phyloP scores from a whole-genome alignment of 2,329 filamentous ascomycete genomes.

The Trichoderma brevicompactum region DNA sequence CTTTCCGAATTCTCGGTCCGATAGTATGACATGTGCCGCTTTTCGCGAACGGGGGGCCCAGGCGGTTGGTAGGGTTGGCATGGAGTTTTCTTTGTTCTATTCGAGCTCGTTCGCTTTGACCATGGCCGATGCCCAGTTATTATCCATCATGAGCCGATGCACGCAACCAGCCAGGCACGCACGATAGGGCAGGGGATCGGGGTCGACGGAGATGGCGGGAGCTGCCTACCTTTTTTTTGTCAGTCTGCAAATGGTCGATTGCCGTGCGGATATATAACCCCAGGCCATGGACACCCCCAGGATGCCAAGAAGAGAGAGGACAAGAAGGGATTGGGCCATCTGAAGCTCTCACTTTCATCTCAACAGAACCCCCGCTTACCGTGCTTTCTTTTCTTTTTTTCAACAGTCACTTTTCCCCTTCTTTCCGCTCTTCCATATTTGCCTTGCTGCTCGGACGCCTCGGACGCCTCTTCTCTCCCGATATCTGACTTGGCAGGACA shows the following conservation, averaged over 20 bases:
- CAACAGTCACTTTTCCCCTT: background rate
- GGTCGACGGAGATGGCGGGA: background rate
- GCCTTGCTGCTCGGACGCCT: background rate
- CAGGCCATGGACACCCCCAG: background rate
- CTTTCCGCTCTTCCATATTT: background rate
- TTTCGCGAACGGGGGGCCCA: background rate
- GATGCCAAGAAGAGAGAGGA: background rate
- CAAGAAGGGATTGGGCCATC: background rate
- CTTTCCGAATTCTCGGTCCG: slow-evolving; percentile 14
- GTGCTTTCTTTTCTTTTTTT: background rate
- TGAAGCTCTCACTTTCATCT: background rate
- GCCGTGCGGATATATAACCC: slow-evolving; percentile 5
- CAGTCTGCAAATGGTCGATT: background rate
- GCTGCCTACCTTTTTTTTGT: background rate
- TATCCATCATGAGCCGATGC: no score
- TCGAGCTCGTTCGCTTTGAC: background rate
- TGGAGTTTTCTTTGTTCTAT: background rate
- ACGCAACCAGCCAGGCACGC: background rate
- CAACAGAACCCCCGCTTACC: background rate
- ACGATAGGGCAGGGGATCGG: background rate
- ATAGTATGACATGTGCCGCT: slow-evolving; percentile 12
- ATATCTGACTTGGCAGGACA: no score
- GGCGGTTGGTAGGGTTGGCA: background rate
- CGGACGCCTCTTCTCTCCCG: background rate
- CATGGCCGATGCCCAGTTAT: background rate